phyloP scores from a whole-genome alignment of 2,329 filamentous ascomycete species.

The Karstenula rhodostoma region DNA sequence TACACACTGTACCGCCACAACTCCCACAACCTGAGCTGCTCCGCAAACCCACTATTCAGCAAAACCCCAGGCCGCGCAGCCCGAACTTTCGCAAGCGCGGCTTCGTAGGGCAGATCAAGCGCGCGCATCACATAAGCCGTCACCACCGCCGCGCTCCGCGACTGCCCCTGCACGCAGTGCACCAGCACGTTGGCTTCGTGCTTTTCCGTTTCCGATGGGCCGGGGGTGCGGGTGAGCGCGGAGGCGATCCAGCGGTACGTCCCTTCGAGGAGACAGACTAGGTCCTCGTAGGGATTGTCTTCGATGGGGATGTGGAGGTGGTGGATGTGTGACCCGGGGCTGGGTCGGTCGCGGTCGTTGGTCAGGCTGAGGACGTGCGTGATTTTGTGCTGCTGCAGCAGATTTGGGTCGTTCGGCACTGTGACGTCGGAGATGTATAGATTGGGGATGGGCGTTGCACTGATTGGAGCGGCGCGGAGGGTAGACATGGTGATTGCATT shows the following conservation, averaged over 20 bases:
- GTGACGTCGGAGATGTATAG: slow-evolving; percentile 23
- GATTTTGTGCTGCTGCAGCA: slow-evolving; percentile 16
- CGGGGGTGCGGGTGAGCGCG: slow-evolving; percentile 6
- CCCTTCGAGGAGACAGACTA: slow-evolving; percentile 17
- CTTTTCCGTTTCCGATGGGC: neutral
- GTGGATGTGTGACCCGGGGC: neutral
- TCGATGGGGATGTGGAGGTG: slow-evolving; percentile 21
- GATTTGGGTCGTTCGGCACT: slow-evolving; percentile 4
- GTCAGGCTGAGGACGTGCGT: slow-evolving; percentile 23
- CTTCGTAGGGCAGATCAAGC: slow-evolving; percentile 13
- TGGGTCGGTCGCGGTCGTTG: slow-evolving; percentile 1
- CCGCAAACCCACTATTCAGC: slow-evolving; percentile 25
- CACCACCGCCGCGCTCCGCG: slow-evolving; percentile 22
- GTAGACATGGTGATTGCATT: neutral
- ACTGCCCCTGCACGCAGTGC: slow-evolving; percentile 27
- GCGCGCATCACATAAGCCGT: slow-evolving; percentile 25
- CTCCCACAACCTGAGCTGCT: slow-evolving; percentile 24
- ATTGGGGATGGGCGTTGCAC: slow-evolving; percentile 10
- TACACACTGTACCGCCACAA: slow-evolving; percentile 15
- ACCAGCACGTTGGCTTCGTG: slow-evolving; percentile 18
- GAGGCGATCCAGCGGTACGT: slow-evolving; percentile 20
- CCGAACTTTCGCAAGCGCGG: slow-evolving; percentile 18
- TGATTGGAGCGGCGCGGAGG: slow-evolving; percentile 6
- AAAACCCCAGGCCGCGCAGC: slow-evolving; percentile 10
- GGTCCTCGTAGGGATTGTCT: slow-evolving; percentile 23